phyloP scores from a whole-genome alignment of 2,329 filamentous ascomycete genomes.

The Basipetospora chlamydospora region DNA sequence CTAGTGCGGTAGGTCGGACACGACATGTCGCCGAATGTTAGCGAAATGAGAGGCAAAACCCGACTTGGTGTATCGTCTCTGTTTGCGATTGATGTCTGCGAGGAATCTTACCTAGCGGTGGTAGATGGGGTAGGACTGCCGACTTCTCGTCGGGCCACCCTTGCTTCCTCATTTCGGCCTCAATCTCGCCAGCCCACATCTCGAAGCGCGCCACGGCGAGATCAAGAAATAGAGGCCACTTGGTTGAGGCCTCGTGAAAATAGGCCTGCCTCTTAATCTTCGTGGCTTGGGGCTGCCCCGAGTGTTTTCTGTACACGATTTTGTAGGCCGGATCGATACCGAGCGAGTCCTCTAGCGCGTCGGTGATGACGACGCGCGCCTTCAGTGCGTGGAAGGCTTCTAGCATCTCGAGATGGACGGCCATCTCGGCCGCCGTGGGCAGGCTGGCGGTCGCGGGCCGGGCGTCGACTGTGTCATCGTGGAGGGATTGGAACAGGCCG shows the following conservation, averaged over 20 bases:
- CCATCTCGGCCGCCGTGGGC: slow-evolving; percentile 19
- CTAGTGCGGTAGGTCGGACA: slow-evolving; percentile 7
- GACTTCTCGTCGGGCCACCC: not conserved
- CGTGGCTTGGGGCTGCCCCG: not conserved
- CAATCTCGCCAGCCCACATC: slow-evolving; percentile 10
- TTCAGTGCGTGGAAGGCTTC: slow-evolving; percentile 41
- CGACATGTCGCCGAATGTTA: no score
- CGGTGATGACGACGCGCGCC: slow-evolving; percentile 11
- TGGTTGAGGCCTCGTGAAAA: not conserved
- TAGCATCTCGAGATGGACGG: slow-evolving; percentile 45
- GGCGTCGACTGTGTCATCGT: not conserved
- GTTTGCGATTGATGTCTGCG: no score
- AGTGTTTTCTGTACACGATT: slow-evolving; percentile 4
- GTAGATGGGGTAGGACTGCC: not conserved
- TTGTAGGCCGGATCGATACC: slow-evolving; percentile 10
- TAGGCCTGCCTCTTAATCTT: no score
- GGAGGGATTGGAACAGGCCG: not conserved
- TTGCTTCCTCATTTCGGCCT: not conserved
- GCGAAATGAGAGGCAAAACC: no score
- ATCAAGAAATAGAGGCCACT: slow-evolving; percentile 10
- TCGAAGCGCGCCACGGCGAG: slow-evolving; percentile 16
- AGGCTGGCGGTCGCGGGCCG: not conserved
- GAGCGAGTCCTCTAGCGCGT: slow-evolving; percentile 10
- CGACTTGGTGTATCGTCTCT: no score
- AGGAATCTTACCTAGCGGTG: slow-evolving; percentile 2